A percentile compares a stretch with the other conserved stretches of the same genome.
Evolutionary conservation across 495 filamentous ascomycete genomes (phyloP).

Genomic region (Penicillium angulare): DNA sequence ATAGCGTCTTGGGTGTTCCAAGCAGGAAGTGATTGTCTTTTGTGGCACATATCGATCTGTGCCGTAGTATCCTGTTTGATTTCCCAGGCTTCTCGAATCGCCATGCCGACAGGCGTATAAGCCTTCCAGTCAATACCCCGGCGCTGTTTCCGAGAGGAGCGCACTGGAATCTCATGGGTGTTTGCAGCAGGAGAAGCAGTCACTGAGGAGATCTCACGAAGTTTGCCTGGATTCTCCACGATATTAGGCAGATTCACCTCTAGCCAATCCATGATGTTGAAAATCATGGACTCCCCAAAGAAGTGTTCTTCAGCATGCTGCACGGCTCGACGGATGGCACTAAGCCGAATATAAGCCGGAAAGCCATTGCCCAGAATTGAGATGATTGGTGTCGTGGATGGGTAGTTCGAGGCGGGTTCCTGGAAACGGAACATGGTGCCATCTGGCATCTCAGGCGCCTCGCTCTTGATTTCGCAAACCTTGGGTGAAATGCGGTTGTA

Average conservation of each 20-base stretch:
- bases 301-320: conserved; percentile 64
- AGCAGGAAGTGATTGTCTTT: conserved; percentile 74
- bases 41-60: conserved; percentile 67
- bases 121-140: conserved; percentile 39
- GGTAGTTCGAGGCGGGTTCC: conserved; percentile 62
- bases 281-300: conserved; percentile 82
- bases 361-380: conserved; percentile 61
- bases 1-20: conserved; percentile 81
- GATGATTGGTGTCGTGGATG: conserved; percentile 70
- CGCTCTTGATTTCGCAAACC: conserved; percentile 62
- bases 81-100: conserved; percentile 52
- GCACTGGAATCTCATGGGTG: conserved; percentile 41
- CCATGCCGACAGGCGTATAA: conserved; percentile 36
- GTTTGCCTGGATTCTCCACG: conserved; percentile 74
- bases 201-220: conserved; percentile 76
- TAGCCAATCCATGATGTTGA: conserved; percentile 85
- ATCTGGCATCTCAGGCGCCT: conserved; percentile 35
- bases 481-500: conserved; percentile 55
- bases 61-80: conserved; percentile 52
- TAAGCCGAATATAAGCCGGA: conserved; percentile 91
- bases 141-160: conserved; percentile 47
- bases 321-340: conserved; percentile 76
- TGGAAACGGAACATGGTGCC: conserved; percentile 49
- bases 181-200: conserved; percentile 28
- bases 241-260: conserved; percentile 74